Evolutionary conservation across 2,329 filamentous ascomycete species (phyloP), one percentile per base, ranked within the genome.

Genomic region (Ceratocystis alfenasii): DNA sequence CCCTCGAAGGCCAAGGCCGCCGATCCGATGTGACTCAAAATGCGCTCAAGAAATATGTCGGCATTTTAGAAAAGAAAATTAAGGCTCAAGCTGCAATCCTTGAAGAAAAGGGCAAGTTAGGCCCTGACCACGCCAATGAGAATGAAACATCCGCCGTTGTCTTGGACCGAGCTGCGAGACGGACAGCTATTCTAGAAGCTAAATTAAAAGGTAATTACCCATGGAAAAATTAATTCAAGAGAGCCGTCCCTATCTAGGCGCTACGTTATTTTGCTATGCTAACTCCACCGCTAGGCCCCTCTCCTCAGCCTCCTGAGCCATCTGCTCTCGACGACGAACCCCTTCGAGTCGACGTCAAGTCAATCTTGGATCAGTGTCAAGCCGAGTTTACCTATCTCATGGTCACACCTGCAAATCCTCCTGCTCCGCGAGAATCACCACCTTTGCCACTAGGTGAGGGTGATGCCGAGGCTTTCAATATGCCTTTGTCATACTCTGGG

Each of bases 1-100:
- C 89, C 72, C 84, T 97, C 70, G 94, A 99, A 77, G 94, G 94
- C 65, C 90, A 95, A 70, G 84, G 87, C 41, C 83, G 92, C 69
- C 90, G 93, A 70, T 87, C 89, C 63, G 94, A 95, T 76, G 88
- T 89, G 68, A 85, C 92, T 67, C 92, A 95, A 72, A 91, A 92
- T 76, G 90, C 91, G 44, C 78, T 96, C 65, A 91, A 90, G 74
- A 91, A 91, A 78, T 95, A 96, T 73, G 88, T 97, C 67, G 81
- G 86, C 65, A 90, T 97, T 76, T 81, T 97, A 69, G 92, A 97
- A 77, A 85, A 86, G 71, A 94, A 93, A 69, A 80, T 96, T 72
- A 91, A 88, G 76, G 88, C 90, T 69, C 90, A 96, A 77, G 82
- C 89, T 25, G 82, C 83, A 64, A 8, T 59, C 12, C 53, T 59